Evolutionary conservation across 768 basidiomycete genomes (phyloP).

Genomic region (Boletellus ananas): DNA sequence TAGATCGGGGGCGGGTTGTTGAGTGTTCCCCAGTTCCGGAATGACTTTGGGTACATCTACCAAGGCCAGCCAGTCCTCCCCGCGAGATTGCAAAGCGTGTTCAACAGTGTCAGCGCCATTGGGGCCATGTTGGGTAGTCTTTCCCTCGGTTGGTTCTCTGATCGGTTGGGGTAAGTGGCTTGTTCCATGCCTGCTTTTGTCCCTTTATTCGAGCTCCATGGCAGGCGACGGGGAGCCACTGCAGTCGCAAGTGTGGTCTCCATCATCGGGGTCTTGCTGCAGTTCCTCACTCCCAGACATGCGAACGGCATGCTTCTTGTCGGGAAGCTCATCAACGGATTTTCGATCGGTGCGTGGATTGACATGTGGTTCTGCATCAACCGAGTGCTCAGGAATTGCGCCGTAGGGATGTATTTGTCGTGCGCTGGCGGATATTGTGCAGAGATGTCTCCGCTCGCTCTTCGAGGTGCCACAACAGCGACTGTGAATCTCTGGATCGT

Average conservation of each 20-base stretch:
- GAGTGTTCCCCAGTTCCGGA: constrained; percentile 23
- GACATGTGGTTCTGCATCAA: too few species aligned
- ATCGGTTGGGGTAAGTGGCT: constrained; percentile 17
- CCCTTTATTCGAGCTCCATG: not conserved
- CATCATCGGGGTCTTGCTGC: constrained; percentile 20
- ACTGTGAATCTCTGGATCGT: constrained; percentile 24
- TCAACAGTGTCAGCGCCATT: constrained; percentile 22
- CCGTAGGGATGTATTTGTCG: constrained; percentile 24
- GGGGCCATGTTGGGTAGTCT: constrained; percentile 27
- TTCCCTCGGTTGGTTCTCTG: constrained; percentile 21
- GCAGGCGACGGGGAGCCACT: too few species aligned
- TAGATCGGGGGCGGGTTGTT: constrained; percentile 21
- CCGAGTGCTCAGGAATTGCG: not conserved
- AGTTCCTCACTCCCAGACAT: constrained; percentile 22
- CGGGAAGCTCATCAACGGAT: constrained; percentile 25
- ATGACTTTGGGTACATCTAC: constrained; percentile 21
- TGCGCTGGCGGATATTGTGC: constrained; percentile 24
- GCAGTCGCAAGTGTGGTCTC: constrained; percentile 19
- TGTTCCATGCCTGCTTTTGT: not conserved
- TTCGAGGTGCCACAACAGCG: constrained; percentile 24
- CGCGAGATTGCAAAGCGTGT: constrained; percentile 28
- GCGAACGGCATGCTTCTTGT: constrained; percentile 21
- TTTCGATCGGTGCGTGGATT: constrained; percentile 18
- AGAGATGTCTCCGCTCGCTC: constrained; percentile 26
- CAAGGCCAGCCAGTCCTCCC: constrained; percentile 10